Conservation (phyloP, 192 early-diverging fungal species). For the Gaertneriomyces sp. region DNA sequence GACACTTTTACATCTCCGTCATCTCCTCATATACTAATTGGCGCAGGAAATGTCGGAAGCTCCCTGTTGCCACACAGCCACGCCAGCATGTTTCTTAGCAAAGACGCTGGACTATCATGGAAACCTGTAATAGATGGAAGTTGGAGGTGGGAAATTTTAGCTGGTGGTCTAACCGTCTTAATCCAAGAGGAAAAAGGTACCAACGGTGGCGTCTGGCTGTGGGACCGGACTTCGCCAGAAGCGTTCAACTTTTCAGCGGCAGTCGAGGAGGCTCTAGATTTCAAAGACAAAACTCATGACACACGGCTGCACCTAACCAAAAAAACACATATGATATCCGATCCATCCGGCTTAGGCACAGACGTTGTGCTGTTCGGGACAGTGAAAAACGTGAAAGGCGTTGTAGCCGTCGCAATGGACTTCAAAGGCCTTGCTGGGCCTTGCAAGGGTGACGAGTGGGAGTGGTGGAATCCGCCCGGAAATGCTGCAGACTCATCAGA, state of each 20-base stretch:
- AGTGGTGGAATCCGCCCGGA: neutral
- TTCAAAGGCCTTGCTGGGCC: too few relatives aligned
- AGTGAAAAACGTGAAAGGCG: neutral
- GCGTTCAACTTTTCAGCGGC: conserved; percentile 7
- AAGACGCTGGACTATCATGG: conserved; percentile 88
- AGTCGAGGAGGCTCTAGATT: conserved; percentile 25
- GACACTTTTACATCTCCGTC: conserved; percentile 66
- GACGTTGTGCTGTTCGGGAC: conserved; percentile 31
- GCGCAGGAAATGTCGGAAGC: conserved; percentile 83
- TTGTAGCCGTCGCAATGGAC: too few relatives aligned
- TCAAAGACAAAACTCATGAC: conserved; percentile 40
- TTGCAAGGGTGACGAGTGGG: too few relatives aligned
- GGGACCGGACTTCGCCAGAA: conserved; percentile 9
- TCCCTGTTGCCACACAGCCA: conserved; percentile 56
- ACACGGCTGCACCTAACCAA: conserved; percentile 2
- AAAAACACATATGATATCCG: neutral
- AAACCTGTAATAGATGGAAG: conserved; percentile 61
- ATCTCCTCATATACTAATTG: conserved; percentile 81
- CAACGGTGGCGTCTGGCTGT: conserved; percentile 34
- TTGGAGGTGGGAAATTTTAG: conserved; percentile 80
- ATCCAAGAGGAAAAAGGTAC: conserved; percentile 71
- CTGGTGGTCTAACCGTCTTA: conserved; percentile 80
- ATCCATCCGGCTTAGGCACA: conserved; percentile 25
- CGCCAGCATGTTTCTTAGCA: conserved; percentile 72
- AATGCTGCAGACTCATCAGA: neutral